Evolutionary conservation across 306 rosid genomes (phyloP).

Genomic region (peach (Prunus persica)): DNA sequence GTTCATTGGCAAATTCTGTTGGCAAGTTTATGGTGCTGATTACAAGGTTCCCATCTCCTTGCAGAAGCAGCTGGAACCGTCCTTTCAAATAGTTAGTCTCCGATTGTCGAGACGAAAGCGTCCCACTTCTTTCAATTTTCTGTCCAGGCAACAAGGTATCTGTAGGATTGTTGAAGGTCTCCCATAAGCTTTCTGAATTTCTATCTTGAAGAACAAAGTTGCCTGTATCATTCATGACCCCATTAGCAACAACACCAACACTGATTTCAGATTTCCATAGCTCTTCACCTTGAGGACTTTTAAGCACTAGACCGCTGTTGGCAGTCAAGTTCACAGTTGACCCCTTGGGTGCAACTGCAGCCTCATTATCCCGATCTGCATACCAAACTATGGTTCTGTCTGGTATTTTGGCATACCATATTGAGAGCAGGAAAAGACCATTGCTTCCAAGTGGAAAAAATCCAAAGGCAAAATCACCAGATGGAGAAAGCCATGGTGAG

Average conservation of each 20-base stretch:
- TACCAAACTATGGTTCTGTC: constrained; percentile 45
- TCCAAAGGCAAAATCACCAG: constrained; percentile 39
- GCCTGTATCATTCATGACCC: constrained; percentile 10
- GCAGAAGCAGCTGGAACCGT: constrained; percentile 32
- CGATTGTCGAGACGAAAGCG: constrained; percentile 22
- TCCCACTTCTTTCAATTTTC: constrained; percentile 9
- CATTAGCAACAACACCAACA: not conserved
- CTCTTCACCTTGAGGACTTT: not conserved
- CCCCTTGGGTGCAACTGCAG: constrained; percentile 28
- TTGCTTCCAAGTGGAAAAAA: constrained; percentile 28
- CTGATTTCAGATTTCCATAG: not conserved
- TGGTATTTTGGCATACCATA: constrained; percentile 49
- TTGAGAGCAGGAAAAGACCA: constrained; percentile 32
- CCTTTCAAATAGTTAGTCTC: constrained; percentile 35
- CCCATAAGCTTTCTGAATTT: constrained; percentile 27
- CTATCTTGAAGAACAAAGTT: constrained; percentile 18
- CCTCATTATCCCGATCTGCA: constrained; percentile 7
- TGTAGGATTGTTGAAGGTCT: constrained; percentile 34
- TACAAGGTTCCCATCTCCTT: constrained; percentile 37
- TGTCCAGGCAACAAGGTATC: constrained; percentile 59
- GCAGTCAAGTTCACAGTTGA: constrained; percentile 21
- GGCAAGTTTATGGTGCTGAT: constrained; percentile 29
- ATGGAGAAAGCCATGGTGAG: constrained; percentile 35
- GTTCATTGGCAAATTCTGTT: not conserved
- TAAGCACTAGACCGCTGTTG: constrained; percentile 6